Base-by-base conservation (phyloP, 2,329 filamentous ascomycete species). In the Botrytis pseudocinerea region DNA sequence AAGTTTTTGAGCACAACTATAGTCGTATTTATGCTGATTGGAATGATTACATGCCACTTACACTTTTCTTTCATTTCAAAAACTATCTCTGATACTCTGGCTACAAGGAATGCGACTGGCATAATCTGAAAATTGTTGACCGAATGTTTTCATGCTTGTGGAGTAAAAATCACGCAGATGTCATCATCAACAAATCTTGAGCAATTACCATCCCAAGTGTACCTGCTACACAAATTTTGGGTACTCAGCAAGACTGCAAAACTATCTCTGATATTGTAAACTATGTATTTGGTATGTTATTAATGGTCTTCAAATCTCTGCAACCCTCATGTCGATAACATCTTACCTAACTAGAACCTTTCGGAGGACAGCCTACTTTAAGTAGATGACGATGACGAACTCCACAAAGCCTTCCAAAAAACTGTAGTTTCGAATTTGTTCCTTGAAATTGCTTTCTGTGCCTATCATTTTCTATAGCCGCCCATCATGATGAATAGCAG, bases 131-230 rank as follows among this genome's bases (percentile, higher is more conserved):
- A 28, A 18, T 4, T 7, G 25, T 28, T 16, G n/a, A 57, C 16
- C 2, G 12, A 14, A 57, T 14, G 25, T 28, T 57, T 7, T 8
- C 25, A 57, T 57, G 14, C 14, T 5, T 28, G 12, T 57, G 51
- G 5, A 18, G 12, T 40, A 40, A 12, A 1, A 25, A 5, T n/a
- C 12, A 6, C 1, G 1, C 3, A 40, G 16, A n/a, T 22, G 0
- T 25, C n/a, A 25, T n/a, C 12, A 18, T 8, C 22, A n/a, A n/a
- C 6, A 8, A 40, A 62, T 35, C 35, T 40, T 14, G 22, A n/a
- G 16, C 10, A 5, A 61, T 1, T 48, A 4, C 9, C 22, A 38
- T 1, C 20, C 9, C 6, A 38, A 16, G 10, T 8, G 20, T 1
- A 40, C 22, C 14, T 18, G 25, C 20, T 12, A 61, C 9, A 40